Conservation (phyloP, 208 protist species). For the Crithidia expoeki region DNA sequence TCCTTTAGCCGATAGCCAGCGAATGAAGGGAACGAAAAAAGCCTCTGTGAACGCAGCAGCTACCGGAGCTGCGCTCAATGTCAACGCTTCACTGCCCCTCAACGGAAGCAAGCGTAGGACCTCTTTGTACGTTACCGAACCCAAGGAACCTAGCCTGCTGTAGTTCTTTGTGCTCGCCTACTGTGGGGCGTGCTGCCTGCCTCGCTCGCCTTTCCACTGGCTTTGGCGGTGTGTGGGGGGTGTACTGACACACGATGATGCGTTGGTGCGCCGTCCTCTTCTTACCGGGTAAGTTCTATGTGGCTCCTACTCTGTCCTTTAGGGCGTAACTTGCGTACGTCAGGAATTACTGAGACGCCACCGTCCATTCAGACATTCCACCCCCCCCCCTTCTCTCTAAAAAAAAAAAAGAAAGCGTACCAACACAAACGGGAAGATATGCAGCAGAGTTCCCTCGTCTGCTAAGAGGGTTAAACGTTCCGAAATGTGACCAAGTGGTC, state of each 20-base stretch:
- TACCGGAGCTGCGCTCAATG: neutral
- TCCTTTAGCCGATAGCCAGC: neutral
- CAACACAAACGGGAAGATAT: neutral
- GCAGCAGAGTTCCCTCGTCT: no score
- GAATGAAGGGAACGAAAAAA: neutral
- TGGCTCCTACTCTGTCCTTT: neutral
- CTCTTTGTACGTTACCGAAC: neutral
- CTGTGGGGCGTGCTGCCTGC: slow-evolving; percentile 35
- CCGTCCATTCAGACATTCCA: no score
- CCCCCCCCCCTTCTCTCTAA: neutral
- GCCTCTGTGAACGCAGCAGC: neutral
- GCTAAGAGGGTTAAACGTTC: no score
- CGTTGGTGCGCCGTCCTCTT: slow-evolving; percentile 52
- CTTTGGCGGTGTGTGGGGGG: slow-evolving; percentile 51
- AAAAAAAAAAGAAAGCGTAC: neutral
- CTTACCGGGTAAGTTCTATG: slow-evolving; percentile 45
- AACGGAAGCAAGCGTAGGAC: neutral
- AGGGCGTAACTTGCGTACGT: no score
- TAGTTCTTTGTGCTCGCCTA: slow-evolving; percentile 55
- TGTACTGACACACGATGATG: slow-evolving; percentile 64
- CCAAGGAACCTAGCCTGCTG: slow-evolving; percentile 25
- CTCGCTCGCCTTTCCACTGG: slow-evolving; percentile 51
- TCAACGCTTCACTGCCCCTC: neutral
- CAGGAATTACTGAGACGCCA: no score
- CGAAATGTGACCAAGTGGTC: no score